Evolutionary conservation across 148 eudicot species (phyloP), one percentile per base, ranked within the genome.

Genomic region (Pouteria glomerata): DNA sequence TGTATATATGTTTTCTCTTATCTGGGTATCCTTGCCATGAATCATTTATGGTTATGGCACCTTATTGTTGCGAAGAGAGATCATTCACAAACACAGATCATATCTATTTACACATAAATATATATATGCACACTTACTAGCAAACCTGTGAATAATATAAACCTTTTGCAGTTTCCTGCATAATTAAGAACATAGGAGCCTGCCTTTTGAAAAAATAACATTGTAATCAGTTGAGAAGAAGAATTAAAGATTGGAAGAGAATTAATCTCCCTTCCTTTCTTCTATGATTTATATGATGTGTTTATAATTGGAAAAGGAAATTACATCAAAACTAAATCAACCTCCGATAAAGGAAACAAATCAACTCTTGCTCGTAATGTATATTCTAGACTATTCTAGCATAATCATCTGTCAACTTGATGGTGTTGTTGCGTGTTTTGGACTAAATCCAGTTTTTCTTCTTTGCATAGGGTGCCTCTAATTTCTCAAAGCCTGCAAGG

Each of bases 401-500:
- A 23, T 51, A 4, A n/a, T 16, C 55, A n/a, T 51, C 55, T 11
- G 19, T 51, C 11, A 44, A 7, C 16, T 16, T 51, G 23, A 51
- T 51, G 55, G 55, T 19, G 18, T 18, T 7, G n/a, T n/a, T 51
- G 19, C 3, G 23, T 18, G 11, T 6, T 24, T 55, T 33, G 5
- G 30, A 16, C 2, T 52, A 41, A 63, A 63, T 23, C 37, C 26
- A 35, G 73, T 73, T 8, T 23, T 24, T 34, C 47, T 13, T 33
- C 30, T 42, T 63, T 71, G 44, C 8, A 18, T 77, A 86, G 90
- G 87, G 89, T 62, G 24, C 73, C 12, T 70, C 87, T 41, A 86
- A 82, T 69, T 85, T 88, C 67, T 81, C 89, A 8, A 85, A 78
- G 76, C 83, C 87, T 74, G 92, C 92, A 48, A 78, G 87, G 74